These are phyloP conservation scores for Candida palmyrensis DNA, from an alignment of 805 yeast species.

Conservation along the genomic window DNA sequence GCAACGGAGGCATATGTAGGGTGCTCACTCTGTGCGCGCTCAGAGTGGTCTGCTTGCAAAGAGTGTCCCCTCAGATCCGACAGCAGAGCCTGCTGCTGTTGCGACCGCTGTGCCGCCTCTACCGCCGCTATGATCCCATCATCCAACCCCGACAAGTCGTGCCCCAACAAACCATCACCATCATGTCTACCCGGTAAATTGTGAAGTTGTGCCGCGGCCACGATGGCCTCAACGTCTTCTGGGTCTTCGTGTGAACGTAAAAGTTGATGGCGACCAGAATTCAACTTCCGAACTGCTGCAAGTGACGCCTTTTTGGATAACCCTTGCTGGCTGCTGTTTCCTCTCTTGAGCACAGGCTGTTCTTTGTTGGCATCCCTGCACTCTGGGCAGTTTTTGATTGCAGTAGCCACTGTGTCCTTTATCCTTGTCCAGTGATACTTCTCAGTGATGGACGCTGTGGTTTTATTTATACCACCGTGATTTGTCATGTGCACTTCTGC, in stretches of 20 bases:
- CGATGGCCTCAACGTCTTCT: constrained; percentile 31
- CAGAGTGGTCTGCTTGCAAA: constrained; percentile 9
- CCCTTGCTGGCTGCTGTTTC: background rate
- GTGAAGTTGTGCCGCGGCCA: constrained; percentile 23
- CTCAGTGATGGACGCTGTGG: constrained; percentile 73
- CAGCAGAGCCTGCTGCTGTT: constrained; percentile 18
- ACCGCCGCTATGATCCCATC: constrained; percentile 55
- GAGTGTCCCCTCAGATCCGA: constrained; percentile 2
- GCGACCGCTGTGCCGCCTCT: constrained; percentile 48
- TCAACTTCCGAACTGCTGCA: background rate
- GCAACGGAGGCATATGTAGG: constrained; percentile 30
- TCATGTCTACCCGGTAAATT: constrained; percentile 22
- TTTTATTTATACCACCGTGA: constrained; percentile 87
- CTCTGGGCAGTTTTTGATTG: constrained; percentile 67
- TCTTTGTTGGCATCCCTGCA: constrained; percentile 50
- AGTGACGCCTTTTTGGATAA: background rate
- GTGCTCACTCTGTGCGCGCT: constrained; percentile 10
- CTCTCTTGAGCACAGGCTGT: constrained; percentile 3
- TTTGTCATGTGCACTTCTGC: constrained; percentile 59
- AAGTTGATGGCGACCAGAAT: no score
- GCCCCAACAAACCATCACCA: constrained; percentile 26
- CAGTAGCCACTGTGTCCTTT: constrained; percentile 79
- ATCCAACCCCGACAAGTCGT: constrained; percentile 40
- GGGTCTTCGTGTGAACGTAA: constrained; percentile 2
- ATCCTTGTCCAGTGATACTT: constrained; percentile 89